Evolutionary conservation across 306 rosid genomes (phyloP).

Genomic region (Geum urbanum): DNA sequence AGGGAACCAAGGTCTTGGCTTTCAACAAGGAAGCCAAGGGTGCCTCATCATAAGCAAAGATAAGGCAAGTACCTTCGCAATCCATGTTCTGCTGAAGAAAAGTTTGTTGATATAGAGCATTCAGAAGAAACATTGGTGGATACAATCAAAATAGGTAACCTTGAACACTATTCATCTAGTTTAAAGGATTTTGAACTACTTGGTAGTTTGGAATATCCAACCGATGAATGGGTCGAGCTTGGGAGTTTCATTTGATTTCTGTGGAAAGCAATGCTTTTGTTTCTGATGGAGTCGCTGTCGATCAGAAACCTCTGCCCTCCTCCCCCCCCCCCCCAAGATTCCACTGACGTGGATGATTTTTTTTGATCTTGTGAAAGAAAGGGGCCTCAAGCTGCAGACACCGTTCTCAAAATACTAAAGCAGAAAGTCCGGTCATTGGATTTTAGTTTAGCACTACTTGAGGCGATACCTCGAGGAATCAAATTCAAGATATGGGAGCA

Average conservation of each 20-base stretch:
- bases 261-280: slow-evolving; percentile 40
- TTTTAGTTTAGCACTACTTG: slow-evolving; percentile 71
- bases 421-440: slow-evolving; percentile 92
- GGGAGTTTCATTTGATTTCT: slow-evolving; percentile 75
- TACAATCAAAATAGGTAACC: slow-evolving; percentile 77
- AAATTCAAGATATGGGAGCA: slow-evolving; percentile 63
- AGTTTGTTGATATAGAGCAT: slow-evolving; percentile 76
- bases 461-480: slow-evolving; percentile 77
- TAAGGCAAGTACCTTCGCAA: slow-evolving; percentile 88
- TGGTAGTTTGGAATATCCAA: slow-evolving; percentile 81
- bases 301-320: slow-evolving; percentile 38
- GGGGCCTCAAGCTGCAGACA: slow-evolving; percentile 47
- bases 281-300: slow-evolving; percentile 47
- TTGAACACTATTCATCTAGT: slow-evolving; percentile 93
- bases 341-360: slow-evolving; percentile 41
- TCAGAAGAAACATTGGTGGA: slow-evolving; percentile 95
- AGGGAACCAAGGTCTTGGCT: slow-evolving; percentile 92
- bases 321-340: slow-evolving; percentile 39
- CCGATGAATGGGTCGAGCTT: slow-evolving; percentile 73
- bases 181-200: slow-evolving; percentile 70
- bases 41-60: slow-evolving; percentile 80
- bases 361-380: slow-evolving; percentile 28
- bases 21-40: slow-evolving; percentile 97
- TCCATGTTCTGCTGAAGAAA: slow-evolving; percentile 88
- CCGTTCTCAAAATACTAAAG: slow-evolving; percentile 87